Conservation (phyloP, 805 yeast species). For the Starmerella asiatica region DNA sequence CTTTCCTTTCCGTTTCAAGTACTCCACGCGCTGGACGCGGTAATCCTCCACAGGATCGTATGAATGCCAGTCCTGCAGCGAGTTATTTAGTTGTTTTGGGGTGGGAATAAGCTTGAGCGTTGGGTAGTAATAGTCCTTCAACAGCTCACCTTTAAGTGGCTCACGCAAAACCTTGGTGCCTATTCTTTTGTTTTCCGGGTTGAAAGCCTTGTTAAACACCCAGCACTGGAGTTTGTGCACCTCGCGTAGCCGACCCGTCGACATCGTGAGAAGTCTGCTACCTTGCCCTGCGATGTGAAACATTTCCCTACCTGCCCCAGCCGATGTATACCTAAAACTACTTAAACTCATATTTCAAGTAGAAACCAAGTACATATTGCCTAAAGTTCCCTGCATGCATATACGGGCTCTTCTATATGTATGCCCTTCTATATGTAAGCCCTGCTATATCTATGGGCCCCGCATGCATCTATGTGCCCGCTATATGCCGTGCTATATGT, state of each 20-base stretch:
- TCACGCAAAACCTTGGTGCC: conserved; percentile 27
- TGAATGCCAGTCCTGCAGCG: conserved; percentile 17
- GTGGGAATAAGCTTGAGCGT: conserved; percentile 18
- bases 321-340: too few species aligned
- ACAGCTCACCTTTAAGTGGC: conserved; percentile 24
- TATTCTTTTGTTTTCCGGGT: conserved; percentile 25
- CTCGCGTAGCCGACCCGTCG: conserved; percentile 20
- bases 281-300: too few species aligned
- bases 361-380: too few species aligned
- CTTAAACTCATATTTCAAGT: too few species aligned
- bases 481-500: too few species aligned
- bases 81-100: conserved; percentile 18
- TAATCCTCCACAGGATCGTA: conserved; percentile 21
- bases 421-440: too few species aligned
- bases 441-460: too few species aligned
- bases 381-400: too few species aligned
- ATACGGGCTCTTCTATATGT: too few species aligned
- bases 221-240: conserved; percentile 23
- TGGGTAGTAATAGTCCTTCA: conserved; percentile 27
- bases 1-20: conserved; percentile 22
- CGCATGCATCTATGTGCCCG: too few species aligned
- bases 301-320: background rate
- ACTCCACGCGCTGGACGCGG: conserved; percentile 20
- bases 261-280: too few species aligned
- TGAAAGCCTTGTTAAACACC: conserved; percentile 25